Evolutionary conservation across 2,329 filamentous ascomycete genomes (phyloP), one percentile per base, ranked within the genome.

Genomic region (Colletotrichum paranaense): DNA sequence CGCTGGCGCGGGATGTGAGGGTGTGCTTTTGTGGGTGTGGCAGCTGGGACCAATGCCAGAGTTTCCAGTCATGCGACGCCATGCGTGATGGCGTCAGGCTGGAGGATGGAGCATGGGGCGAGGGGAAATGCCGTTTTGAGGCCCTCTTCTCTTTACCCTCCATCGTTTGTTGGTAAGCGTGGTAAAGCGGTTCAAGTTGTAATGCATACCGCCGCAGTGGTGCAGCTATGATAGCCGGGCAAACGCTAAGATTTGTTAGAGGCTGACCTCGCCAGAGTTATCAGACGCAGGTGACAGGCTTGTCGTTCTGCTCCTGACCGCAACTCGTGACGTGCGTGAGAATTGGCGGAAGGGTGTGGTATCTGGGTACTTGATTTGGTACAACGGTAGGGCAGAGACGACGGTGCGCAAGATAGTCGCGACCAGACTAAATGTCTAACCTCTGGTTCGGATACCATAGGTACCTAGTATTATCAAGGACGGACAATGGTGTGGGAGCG

Each of bases 21-120:
- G 58, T 24, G 58, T 24, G 24, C 30, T 32, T 16, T 32, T 24
- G 68, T 52, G 24, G 28, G 28, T 67, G 64, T 71, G 57, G 68
- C 35, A 72, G 68, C 64, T 49, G 68, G 64, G 69, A 42, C 35
- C 65, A 52, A 62, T 68, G 57, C 30, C 42, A n/a, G 42, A 49
- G 4, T 49, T 19, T 49, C 42, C 30, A 69, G 66, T 72, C 70
- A 72, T 69, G 70, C 70, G 70, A 69, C 53, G 30, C 53, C 11
- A 72, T 60, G 70, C 59, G 66, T 72, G 70, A 73, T 73, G 60
- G 71, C 60, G 71, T 71, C 42, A 49, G 42, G 42, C 19, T 22
- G 19, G 0, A 49, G 42, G 19, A 49, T 49, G 42, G 42, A 72
- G 22, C 42, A 42, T 68, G 68, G 49, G 49, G 28, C 28, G 63